phyloP scores from a whole-genome alignment of 177 flowering plant species.

The Telopea speciosissima region DNA sequence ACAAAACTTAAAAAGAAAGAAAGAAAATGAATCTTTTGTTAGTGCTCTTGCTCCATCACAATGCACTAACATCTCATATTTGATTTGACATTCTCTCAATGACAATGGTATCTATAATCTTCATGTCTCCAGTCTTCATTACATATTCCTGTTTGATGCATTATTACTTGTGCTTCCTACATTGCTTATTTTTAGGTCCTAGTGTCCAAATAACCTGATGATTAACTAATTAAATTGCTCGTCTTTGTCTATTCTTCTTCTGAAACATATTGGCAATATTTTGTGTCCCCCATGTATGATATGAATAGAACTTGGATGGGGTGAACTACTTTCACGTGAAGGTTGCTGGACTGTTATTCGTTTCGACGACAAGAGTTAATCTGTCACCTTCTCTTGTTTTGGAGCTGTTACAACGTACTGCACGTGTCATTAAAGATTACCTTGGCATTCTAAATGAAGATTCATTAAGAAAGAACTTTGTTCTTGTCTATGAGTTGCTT shows the following conservation, averaged over 20 bases:
- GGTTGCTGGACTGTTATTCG: constrained; percentile 87
- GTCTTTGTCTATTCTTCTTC: neutral
- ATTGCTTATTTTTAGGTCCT: neutral
- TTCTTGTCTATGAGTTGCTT: constrained; percentile 93
- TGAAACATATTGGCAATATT: neutral
- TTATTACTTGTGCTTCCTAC: neutral
- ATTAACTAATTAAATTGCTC: too few relatives aligned
- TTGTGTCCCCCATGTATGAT: constrained; percentile 6
- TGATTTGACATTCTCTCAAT: too few relatives aligned
- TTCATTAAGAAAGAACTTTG: constrained; percentile 87
- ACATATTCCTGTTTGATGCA: neutral
- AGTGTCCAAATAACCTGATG: too few relatives aligned
- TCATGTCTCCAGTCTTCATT: neutral
- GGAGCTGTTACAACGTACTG: constrained; percentile 95
- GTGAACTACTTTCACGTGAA: constrained; percentile 97
- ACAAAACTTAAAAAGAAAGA: too few relatives aligned
- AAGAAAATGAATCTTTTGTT: too few relatives aligned
- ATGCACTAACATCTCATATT: neutral
- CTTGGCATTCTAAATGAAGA: constrained; percentile 98
- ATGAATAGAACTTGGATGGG: constrained; percentile 77
- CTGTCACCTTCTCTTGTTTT: constrained; percentile 81
- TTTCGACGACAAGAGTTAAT: constrained; percentile 92
- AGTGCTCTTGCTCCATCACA: neutral
- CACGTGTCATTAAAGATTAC: constrained; percentile 92
- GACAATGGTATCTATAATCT: too few relatives aligned